These are phyloP conservation scores for Mycena vitilis DNA, from an alignment of 768 basidiomycete species.

Conservation along the genomic window DNA sequence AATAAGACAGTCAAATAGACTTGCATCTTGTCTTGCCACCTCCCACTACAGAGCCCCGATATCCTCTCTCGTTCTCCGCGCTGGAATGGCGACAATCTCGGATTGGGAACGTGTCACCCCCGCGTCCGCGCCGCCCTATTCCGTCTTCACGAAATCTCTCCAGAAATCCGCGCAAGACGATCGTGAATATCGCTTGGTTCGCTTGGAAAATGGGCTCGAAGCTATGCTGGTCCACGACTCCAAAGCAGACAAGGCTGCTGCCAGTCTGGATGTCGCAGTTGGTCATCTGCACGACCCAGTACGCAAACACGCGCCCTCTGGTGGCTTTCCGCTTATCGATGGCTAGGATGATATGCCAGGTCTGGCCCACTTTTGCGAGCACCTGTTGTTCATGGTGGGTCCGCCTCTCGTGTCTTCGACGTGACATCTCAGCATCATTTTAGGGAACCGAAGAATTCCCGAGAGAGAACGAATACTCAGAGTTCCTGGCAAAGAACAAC, in stretches of 20 bases:
- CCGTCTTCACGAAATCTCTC: constrained; percentile 68
- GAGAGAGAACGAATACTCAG: constrained; percentile 93
- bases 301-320: constrained; percentile 45
- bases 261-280: constrained; percentile 93
- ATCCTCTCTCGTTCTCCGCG: constrained; percentile 16
- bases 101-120: constrained; percentile 52
- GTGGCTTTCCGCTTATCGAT: constrained; percentile 15
- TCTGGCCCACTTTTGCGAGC: constrained; percentile 95
- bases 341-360: constrained; percentile 88
- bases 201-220: constrained; percentile 90
- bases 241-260: constrained; percentile 93
- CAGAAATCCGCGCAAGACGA: constrained; percentile 83
- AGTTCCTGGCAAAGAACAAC: constrained; percentile 87
- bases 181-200: constrained; percentile 83
- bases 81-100: constrained; percentile 36
- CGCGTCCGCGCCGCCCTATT: constrained; percentile 55
- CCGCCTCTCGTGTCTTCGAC: constrained; percentile 16
- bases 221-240: constrained; percentile 86
- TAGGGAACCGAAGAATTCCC: constrained; percentile 89
- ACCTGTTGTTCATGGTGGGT: constrained; percentile 93
- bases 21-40: constrained; percentile 28
- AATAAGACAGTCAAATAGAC: neutral
- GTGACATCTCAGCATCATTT: constrained; percentile 14
- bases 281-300: constrained; percentile 96
- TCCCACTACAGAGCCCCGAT: constrained; percentile 1